Percentiles rank a stretch among this genome's conserved stretches.
Conservation (phyloP, 129 eudicot genomes). For the Flaveria robusta region DNA sequence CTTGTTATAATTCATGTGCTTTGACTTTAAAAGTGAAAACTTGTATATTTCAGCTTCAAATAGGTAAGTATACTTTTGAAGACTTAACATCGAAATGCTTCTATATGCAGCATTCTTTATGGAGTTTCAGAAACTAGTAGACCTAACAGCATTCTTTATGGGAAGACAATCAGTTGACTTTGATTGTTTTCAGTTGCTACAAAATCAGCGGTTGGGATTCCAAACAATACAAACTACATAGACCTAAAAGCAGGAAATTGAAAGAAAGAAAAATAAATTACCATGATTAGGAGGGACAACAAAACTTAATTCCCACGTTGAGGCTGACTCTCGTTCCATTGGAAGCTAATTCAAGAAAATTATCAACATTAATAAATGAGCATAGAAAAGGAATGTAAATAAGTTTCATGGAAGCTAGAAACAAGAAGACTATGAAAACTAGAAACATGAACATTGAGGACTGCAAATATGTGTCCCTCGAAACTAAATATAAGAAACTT, state of each 20-base stretch:
- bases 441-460: neutral
- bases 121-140: neutral
- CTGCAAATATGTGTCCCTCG: neutral
- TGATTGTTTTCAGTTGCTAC: neutral
- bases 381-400: slow-evolving; percentile 9
- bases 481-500: neutral
- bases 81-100: neutral
- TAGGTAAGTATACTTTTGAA: neutral
- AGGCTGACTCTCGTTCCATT: slow-evolving; percentile 89
- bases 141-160: slow-evolving; percentile 4
- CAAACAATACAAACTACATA: neutral
- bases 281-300: slow-evolving; percentile 99
- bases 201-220: neutral
- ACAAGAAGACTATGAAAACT: neutral
- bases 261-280: slow-evolving; percentile 29
- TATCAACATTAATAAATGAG: slow-evolving; percentile 22
- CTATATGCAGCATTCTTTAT: slow-evolving; percentile 1
- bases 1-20: neutral
- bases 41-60: slow-evolving; percentile 12
- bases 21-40: slow-evolving; percentile 25
- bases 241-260: neutral
- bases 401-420: neutral
- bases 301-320: slow-evolving; percentile 92
- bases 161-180: neutral
- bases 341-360: slow-evolving; percentile 55